phyloP scores from a whole-genome alignment of 352 stramenopile genomes.

The Halophytophthora batemanensis region DNA sequence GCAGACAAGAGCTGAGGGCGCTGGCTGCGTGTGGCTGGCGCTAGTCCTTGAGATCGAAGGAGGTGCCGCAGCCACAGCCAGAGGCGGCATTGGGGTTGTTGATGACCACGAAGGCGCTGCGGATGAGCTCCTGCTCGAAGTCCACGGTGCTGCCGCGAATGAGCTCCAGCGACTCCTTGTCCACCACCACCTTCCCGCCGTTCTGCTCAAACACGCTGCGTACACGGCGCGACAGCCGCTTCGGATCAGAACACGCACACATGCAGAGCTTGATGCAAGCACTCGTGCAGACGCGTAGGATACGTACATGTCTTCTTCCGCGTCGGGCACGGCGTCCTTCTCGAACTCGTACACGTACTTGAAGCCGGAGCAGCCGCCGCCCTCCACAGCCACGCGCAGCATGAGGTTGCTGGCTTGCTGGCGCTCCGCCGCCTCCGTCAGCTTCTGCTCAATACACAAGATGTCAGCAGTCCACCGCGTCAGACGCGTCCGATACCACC shows the following conservation, averaged over 20 bases:
- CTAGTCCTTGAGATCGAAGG: slow-evolving; percentile 96
- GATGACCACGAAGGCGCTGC: slow-evolving; percentile 93
- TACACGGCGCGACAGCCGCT: not conserved
- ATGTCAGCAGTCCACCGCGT: not conserved
- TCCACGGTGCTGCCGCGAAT: slow-evolving; percentile 94
- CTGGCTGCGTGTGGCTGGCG: too few species aligned
- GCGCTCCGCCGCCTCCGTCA: slow-evolving; percentile 48
- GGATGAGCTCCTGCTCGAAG: slow-evolving; percentile 97
- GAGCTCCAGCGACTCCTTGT: slow-evolving; percentile 93
- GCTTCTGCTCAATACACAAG: slow-evolving; percentile 34
- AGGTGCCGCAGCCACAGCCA: slow-evolving; percentile 96
- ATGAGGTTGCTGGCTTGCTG: slow-evolving; percentile 57
- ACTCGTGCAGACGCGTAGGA: not conserved
- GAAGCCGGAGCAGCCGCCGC: slow-evolving; percentile 92
- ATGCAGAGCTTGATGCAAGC: not conserved
- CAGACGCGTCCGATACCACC: not conserved
- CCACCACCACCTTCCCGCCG: slow-evolving; percentile 86
- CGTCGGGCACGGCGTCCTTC: slow-evolving; percentile 38
- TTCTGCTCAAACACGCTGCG: slow-evolving; percentile 84
- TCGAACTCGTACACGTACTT: slow-evolving; percentile 92
- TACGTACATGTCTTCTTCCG: slow-evolving; percentile 38
- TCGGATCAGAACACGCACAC: slow-evolving; percentile 1
- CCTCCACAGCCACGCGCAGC: slow-evolving; percentile 89
- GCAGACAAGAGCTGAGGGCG: too few species aligned
- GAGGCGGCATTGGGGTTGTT: slow-evolving; percentile 97